Conservation (phyloP, 2,329 filamentous ascomycete species). For the Endothia cerciana region DNA sequence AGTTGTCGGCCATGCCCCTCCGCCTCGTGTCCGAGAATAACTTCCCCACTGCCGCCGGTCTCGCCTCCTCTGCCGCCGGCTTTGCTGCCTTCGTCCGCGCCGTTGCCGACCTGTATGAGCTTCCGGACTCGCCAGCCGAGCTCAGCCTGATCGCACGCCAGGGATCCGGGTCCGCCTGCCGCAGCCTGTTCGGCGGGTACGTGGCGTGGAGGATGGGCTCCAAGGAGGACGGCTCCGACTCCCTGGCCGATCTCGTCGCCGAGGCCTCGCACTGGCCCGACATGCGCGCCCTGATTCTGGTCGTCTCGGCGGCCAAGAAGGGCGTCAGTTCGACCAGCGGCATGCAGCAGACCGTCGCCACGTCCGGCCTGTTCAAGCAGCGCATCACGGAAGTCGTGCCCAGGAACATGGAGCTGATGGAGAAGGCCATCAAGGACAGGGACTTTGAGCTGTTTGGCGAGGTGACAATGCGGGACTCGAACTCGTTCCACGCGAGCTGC, state of each 20-base stretch:
- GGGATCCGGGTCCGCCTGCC: constrained; percentile 92
- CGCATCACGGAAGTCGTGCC: constrained; percentile 80
- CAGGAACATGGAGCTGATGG: constrained; percentile 80
- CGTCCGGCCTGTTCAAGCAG: constrained; percentile 82
- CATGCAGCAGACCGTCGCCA: constrained; percentile 96
- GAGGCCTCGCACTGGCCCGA: constrained; percentile 90
- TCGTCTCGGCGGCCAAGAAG: constrained; percentile 93
- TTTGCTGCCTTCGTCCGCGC: constrained; percentile 77
- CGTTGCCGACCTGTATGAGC: constrained; percentile 88
- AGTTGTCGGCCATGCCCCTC: constrained; percentile 76
- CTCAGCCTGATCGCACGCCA: constrained; percentile 89
- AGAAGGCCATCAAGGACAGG: constrained; percentile 73
- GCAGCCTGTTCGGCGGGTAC: constrained; percentile 91
- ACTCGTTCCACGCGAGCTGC: constrained; percentile 95
- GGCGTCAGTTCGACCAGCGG: constrained; percentile 89
- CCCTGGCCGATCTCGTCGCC: constrained; percentile 84
- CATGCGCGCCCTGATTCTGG: constrained; percentile 90
- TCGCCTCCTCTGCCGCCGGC: constrained; percentile 73
- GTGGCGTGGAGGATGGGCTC: constrained; percentile 90
- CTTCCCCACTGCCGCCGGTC: constrained; percentile 95
- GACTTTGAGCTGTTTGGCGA: constrained; percentile 88
- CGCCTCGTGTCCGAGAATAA: constrained; percentile 96
- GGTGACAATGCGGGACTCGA: constrained; percentile 95
- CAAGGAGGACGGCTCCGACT: constrained; percentile 80
- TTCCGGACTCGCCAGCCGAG: constrained; percentile 79